Conservation (phyloP, 768 basidiomycete species). For the Chalciporus chontae region DNA sequence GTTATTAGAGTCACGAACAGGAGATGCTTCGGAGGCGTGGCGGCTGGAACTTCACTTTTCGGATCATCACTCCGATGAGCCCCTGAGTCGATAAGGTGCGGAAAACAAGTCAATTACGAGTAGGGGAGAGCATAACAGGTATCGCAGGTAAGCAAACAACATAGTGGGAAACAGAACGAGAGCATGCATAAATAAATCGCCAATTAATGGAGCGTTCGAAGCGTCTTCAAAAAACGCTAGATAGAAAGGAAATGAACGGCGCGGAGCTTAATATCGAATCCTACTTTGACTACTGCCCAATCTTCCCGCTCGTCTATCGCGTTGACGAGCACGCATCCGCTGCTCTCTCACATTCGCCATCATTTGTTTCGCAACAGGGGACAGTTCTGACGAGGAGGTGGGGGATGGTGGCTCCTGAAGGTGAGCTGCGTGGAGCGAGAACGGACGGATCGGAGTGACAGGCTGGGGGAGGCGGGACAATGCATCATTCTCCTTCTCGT, state of each 20-base stretch:
- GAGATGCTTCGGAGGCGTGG: too few relatives aligned
- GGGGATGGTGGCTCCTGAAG: slow-evolving; percentile 48
- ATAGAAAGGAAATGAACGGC: not conserved
- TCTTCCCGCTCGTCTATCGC: slow-evolving; percentile 29
- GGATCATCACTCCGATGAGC: not conserved
- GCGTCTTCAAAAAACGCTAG: slow-evolving; percentile 7
- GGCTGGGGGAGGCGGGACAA: slow-evolving; percentile 33
- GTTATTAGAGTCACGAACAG: not conserved
- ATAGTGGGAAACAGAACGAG: slow-evolving; percentile 10
- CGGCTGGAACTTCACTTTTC: not conserved
- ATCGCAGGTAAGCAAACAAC: slow-evolving; percentile 5
- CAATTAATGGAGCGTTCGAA: slow-evolving; percentile 9
- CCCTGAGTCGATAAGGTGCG: slow-evolving; percentile 1
- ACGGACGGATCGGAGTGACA: slow-evolving; percentile 44
- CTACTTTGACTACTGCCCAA: slow-evolving; percentile 30
- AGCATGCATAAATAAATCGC: slow-evolving; percentile 13
- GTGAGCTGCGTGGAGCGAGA: slow-evolving; percentile 33
- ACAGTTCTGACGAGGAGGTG: slow-evolving; percentile 69
- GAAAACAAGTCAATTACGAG: not conserved
- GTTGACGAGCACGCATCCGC: slow-evolving; percentile 32
- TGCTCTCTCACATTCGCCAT: slow-evolving; percentile 60
- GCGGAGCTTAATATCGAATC: slow-evolving; percentile 24
- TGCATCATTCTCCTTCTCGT: slow-evolving; percentile 23
- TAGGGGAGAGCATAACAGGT: not conserved
- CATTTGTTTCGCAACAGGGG: slow-evolving; percentile 61